Evolutionary conservation across 2,329 filamentous ascomycete species (phyloP), one percentile per base, ranked within the genome.

Genomic region (Colletotrichum echinochloae): DNA sequence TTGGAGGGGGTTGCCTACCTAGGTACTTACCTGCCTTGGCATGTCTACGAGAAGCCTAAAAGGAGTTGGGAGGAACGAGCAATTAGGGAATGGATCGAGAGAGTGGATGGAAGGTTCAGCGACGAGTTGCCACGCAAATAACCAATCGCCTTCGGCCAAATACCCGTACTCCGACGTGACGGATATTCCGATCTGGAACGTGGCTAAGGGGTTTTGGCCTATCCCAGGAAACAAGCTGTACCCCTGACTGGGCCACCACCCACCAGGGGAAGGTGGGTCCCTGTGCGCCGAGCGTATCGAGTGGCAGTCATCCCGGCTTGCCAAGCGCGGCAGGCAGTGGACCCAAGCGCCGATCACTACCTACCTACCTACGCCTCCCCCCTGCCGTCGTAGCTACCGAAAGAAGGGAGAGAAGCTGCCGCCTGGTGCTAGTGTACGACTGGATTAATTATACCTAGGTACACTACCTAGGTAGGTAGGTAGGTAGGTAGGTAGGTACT

Each of bases 311-410:
- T 46, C 55, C 55, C 66, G 33, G 62, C 35, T 57, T 57, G 54
- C 56, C 55, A 56, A 66, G 63, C 49, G 56, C 66, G 62, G 62
- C 56, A 55, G 62, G 49, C 44, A 20, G 62, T 70, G 66, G 66
- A 66, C 49, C 66, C 66, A 61, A 66, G 62, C 66, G 62, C 62
- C 55, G 66, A 70, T 70, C 66, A 56, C 66, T 66, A 70, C 66
- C 62, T 70, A 20, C 30, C 30, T n/a, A 18, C 26, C 12, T 20
- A 7, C 49, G 9, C 26, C 2, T 6, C 20, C 35, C 20, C 30
- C n/a, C 20, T n/a, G 20, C 12, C 33, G 51, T 54, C 51, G 51
- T 20, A 35, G 11, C 51, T 20, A n/a, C n/a, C n/a, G n/a, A 46
- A 7, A 46, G 30, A n/a, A 59, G 11, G 30, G 20, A 35, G n/a